Evolutionary conservation across 352 stramenopile species (phyloP), one percentile per base, ranked within the genome.

Genomic region (Pythium oligandrum): DNA sequence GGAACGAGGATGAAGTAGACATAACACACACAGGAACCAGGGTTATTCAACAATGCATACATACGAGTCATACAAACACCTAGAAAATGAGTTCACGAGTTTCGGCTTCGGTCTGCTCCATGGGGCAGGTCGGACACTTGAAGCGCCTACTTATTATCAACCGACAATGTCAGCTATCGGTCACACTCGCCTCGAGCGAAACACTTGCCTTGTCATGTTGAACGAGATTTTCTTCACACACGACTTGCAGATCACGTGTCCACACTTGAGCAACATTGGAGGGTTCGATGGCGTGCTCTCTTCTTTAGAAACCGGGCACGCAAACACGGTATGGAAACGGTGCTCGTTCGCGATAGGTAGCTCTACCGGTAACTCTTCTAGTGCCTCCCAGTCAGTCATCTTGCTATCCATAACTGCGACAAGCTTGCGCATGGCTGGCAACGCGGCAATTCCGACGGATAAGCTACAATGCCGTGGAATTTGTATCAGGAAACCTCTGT

Each of bases 321-420:
- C 87, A 37, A 96, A 95, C 31, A 96, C 81, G 4, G 73, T 91
- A 61, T 96, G 86, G 59, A 94, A 96, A 30, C 82, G 82, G 53
- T 90, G 63, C 44, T 90, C 78, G 61, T 92, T 86, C 7, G 75
- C 63, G 49, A 93, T 73, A 3, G 83, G 83, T 9, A 96, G 75
- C 54, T 96, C 84, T 57, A 91, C 80, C 44, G 80, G 80, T 0
- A 91, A 64, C 63, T 91, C 78, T 57, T 90, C 78, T 57, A 93
- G 70, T 26, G 62, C 73, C 43, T 64, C 61, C 86, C 83, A 94
- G 48, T 88, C 70, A n/a, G 75, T 66, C 32, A 91, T 54, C 42
- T 90, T 94, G 57, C 63, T 85, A 44, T 82, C 67, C 65, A 92
- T 89, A n/a, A 95, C 78, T 17, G 74, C 64, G 39, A 78, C 68